Percentiles rank a stretch among this genome's conserved stretches.
Evolutionary conservation across 768 basidiomycete species (phyloP).

Genomic region (Tulasnella sp.): DNA sequence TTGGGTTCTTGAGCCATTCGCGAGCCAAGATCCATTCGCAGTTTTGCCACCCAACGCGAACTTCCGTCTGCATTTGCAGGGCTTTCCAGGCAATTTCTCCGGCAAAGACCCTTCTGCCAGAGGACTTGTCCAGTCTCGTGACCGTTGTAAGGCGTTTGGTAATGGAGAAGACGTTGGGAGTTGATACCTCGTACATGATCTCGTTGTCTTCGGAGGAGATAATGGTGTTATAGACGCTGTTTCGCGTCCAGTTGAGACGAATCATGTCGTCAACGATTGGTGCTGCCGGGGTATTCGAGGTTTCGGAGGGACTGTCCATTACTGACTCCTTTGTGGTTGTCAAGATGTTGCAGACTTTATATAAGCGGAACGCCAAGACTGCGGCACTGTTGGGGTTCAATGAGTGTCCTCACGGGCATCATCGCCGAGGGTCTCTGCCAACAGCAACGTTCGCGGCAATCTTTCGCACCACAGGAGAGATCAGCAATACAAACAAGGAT

Average conservation of each 20-base stretch:
- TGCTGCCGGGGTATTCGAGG: not conserved
- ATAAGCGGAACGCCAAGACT: not conserved
- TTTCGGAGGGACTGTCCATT: not conserved
- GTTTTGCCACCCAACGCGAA: slow-evolving; percentile 13
- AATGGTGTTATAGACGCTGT: slow-evolving; percentile 26
- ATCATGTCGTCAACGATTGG: slow-evolving; percentile 1
- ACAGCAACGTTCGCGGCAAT: not conserved
- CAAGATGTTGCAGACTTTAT: not conserved
- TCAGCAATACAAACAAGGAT: too few relatives aligned
- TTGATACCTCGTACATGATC: slow-evolving; percentile 24
- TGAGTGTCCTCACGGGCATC: not conserved
- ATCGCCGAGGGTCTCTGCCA: not conserved
- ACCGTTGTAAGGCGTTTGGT: slow-evolving; percentile 14
- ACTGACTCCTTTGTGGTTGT: not conserved
- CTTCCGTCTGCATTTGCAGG: not conserved
- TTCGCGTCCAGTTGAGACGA: slow-evolving; percentile 9
- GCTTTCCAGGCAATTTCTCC: slow-evolving; percentile 25
- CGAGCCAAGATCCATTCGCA: slow-evolving; percentile 5
- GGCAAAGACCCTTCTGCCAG: not conserved
- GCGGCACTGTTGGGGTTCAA: not conserved
- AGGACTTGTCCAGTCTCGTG: not conserved
- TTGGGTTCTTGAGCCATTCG: slow-evolving; percentile 4
- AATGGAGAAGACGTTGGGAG: not conserved
- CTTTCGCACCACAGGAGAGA: not conserved
- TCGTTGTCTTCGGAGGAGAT: slow-evolving; percentile 11